phyloP scores from a whole-genome alignment of 108 stramenopile species.

The Pseudonitzschia multiseries region DNA sequence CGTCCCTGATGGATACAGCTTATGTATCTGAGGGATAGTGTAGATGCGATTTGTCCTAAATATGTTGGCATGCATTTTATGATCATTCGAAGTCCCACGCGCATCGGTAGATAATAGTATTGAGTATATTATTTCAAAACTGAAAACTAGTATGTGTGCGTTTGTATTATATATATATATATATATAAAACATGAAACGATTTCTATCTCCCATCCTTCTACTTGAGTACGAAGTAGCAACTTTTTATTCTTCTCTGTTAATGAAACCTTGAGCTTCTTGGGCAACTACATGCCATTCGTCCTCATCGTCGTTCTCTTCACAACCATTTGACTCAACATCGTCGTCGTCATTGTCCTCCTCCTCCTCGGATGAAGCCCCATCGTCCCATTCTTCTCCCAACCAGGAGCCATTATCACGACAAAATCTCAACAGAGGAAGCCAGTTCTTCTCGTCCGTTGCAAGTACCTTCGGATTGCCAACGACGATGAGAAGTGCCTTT shows the following conservation, averaged over 20 bases:
- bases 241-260: slow-evolving; percentile 16
- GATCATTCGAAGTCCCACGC: too few species aligned
- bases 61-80: too few species aligned
- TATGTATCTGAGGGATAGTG: too few species aligned
- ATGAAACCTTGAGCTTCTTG: slow-evolving; percentile 9
- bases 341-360: background rate
- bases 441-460: slow-evolving; percentile 48
- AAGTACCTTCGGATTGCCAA: slow-evolving; percentile 74
- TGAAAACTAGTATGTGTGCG: too few species aligned
- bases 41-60: too few species aligned
- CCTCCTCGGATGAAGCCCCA: background rate
- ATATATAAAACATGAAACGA: too few species aligned
- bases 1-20: too few species aligned
- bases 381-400: slow-evolving; percentile 13
- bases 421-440: slow-evolving; percentile 37
- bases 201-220: too few species aligned
- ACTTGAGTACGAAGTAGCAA: too few species aligned
- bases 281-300: background rate
- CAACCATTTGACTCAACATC: background rate
- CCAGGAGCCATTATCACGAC: slow-evolving; percentile 23
- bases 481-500: slow-evolving; percentile 71
- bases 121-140: too few species aligned
- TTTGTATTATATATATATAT: too few species aligned
- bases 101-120: too few species aligned
- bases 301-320: background rate